Percentiles rank a stretch among this genome's conserved stretches.
These are phyloP conservation scores for Cenchrus americanus DNA, from an alignment of 176 grass and related monocot species.

Conservation along the genomic window DNA sequence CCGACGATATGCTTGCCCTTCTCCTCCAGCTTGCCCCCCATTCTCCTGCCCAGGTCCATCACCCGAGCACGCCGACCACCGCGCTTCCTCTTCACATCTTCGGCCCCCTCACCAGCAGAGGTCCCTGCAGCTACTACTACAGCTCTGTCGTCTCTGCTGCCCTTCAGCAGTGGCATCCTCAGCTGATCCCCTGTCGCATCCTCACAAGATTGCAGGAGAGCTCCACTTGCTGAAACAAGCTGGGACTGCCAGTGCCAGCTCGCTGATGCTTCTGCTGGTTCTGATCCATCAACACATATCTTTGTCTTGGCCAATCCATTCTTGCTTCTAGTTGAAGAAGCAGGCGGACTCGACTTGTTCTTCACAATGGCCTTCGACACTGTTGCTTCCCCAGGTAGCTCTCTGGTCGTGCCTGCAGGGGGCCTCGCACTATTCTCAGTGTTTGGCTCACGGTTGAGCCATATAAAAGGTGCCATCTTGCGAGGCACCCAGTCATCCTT, in stretches of 20 bases:
- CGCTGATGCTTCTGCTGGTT: conserved; percentile 34
- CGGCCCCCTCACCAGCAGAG: conserved; percentile 19
- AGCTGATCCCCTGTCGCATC: conserved; percentile 35
- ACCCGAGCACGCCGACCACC: conserved; percentile 47
- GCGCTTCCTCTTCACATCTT: conserved; percentile 53
- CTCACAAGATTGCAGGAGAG: neutral
- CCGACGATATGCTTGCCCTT: conserved; percentile 69
- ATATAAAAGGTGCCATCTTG: conserved; percentile 71
- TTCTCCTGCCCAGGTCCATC: conserved; percentile 65
- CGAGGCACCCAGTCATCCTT: conserved; percentile 83
- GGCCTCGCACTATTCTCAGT: conserved; percentile 14
- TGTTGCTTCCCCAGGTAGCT: conserved; percentile 39
- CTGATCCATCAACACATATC: conserved; percentile 23
- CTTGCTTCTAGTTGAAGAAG: conserved; percentile 11
- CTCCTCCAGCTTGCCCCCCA: conserved; percentile 78
- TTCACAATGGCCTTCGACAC: conserved; percentile 18
- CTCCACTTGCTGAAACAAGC: conserved; percentile 14
- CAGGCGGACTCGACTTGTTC: conserved; percentile 26
- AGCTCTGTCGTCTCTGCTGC: conserved; percentile 30
- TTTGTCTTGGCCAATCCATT: conserved; percentile 32
- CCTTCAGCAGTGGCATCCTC: conserved; percentile 34
- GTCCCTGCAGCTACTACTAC: conserved; percentile 11
- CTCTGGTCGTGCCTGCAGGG: conserved; percentile 13
- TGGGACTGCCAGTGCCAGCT: neutral
- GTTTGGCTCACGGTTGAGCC: conserved; percentile 57